Conservation (phyloP, 108 stramenopile genomes). For the Cyclostephanos invisitatus region DNA sequence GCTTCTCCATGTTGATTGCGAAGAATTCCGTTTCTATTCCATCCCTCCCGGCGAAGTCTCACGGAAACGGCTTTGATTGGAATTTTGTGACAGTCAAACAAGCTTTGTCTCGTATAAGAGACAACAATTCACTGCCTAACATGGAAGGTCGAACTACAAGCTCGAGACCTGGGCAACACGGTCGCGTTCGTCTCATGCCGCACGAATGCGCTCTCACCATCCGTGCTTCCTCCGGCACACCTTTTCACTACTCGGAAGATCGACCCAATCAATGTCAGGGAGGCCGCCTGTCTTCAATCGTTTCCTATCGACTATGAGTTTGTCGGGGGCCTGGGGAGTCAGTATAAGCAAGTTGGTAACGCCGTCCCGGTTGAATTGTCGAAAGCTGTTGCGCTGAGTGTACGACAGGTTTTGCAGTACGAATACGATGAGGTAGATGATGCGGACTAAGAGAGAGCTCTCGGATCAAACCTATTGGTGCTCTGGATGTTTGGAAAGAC, state of each 20-base stretch:
- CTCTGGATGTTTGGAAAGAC: too few species aligned
- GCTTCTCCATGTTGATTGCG: slow-evolving; percentile 41
- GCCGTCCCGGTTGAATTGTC: slow-evolving; percentile 48
- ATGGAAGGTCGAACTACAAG: slow-evolving; percentile 25
- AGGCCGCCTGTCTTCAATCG: slow-evolving; percentile 44
- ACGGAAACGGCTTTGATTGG: slow-evolving; percentile 19
- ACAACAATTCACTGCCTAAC: slow-evolving; percentile 19
- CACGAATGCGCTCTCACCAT: slow-evolving; percentile 40
- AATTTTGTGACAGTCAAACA: slow-evolving; percentile 45
- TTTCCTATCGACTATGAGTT: slow-evolving; percentile 43
- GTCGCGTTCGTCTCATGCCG: slow-evolving; percentile 19
- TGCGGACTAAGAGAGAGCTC: neutral
- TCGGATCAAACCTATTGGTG: too few species aligned
- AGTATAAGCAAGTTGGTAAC: slow-evolving; percentile 58
- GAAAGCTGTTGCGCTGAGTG: slow-evolving; percentile 36
- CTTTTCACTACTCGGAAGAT: slow-evolving; percentile 40
- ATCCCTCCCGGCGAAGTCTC: slow-evolving; percentile 30
- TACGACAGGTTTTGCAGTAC: slow-evolving; percentile 27
- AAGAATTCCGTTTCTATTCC: slow-evolving; percentile 31
- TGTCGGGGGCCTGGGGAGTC: slow-evolving; percentile 32
- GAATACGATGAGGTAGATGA: slow-evolving; percentile 22
- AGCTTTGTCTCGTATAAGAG: slow-evolving; percentile 12
- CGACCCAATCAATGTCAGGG: slow-evolving; percentile 44
- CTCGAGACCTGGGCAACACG: slow-evolving; percentile 27
- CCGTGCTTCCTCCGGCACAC: slow-evolving; percentile 4